Base-by-base conservation (phyloP, 257 asterid species). In the Salvia rosmarinus region DNA sequence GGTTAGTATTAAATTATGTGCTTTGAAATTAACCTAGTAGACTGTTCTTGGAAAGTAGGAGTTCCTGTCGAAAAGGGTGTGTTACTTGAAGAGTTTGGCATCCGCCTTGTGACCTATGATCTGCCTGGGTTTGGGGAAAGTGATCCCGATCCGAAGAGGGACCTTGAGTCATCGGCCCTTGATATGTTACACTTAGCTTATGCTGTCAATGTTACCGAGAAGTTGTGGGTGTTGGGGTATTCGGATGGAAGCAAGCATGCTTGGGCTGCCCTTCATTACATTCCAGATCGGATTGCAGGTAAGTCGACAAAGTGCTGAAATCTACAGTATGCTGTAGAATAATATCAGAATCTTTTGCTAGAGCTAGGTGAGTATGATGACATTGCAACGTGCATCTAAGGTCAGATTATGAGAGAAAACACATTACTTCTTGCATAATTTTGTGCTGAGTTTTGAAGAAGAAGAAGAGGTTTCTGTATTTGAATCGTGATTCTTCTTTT, bases 41-140 rank as follows among this genome's bases (percentile, higher is more conserved):
- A 63, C 47, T n/a, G n/a, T n/a, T 54, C 2, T 43, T 20, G 50
- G 66, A 44, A 72, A 61, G 64, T 81, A 95, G 99, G 99, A 64
- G 80, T 95, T 72, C 98, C 99, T 39, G 98, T 98, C 43, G 47
- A 91, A 57, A 88, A 82, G 81, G 75, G 60, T 76, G 71, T 91
- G 8, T 72, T 88, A 14, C 85, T 95, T 70, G 86, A 89, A 65
- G 92, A 91, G 69, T 95, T 82, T 82, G 99, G 99, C 68, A 75
- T 88, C 68, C 96, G 90, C 42, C 72, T 95, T 52, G 88, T 95
- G 81, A 77, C 96, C 3, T 95, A 86, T 72, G 99, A 95, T 80
- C 87, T 89, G 77, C 99, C 99, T 4, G 99, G 99, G 25, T 88
- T 95, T 77, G 99, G 99, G 35, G 96, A 95, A 78, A 95, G 99